Base-by-base conservation (phyloP, 2,329 filamentous ascomycete genomes). In the Colletotrichum magnum region DNA sequence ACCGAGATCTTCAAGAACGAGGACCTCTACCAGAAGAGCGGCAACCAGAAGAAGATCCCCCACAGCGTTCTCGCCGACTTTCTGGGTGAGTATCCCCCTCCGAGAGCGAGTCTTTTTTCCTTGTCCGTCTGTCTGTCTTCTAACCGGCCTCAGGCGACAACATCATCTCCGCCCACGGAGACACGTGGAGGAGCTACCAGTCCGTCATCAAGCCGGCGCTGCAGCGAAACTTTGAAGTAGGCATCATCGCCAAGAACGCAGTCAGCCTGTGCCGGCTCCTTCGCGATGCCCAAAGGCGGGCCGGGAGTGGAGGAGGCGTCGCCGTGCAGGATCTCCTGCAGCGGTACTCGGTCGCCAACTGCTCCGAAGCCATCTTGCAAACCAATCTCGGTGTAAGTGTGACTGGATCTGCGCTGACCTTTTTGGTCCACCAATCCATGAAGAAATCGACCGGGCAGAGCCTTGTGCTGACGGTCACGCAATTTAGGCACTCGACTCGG, bases 11-110 rank as follows among this genome's bases (percentile, higher is more conserved):
- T 80, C 73, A 78, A 75, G 58, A 65, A 77, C 15, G 77, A 80
- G 51, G 74, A 78, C 48, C 53, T 72, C n/a, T 75, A 72, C 63
- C 75, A 75, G 10, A 84, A 82, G 72, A 78, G 77, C n/a, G 82
- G 81, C 4, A 83, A 80, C 65, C 77, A 82, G 58, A 75, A 78
- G 32, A 83, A 82, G 73, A 80, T 82, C 9, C 82, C 82, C 1
- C 75, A 77, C 64, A 78, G 77, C 58, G 76, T 82, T 10, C 72
- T 82, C 48, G 81, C 80, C 3, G 72, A 73, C 0, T 76, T 81
- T 10, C 77, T 81, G 0, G 66, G 66, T 66, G 60, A 32, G 57
- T 28, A 21, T 21, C 18, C 39, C 10, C 6, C 13, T 48, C 24
- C 28, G 12, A 24, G n/a, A 26, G 4, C 32, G 12, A 45, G 26